Evolutionary conservation across 352 stramenopile species (phyloP).

Genomic region (Phytophthora fragariae): DNA sequence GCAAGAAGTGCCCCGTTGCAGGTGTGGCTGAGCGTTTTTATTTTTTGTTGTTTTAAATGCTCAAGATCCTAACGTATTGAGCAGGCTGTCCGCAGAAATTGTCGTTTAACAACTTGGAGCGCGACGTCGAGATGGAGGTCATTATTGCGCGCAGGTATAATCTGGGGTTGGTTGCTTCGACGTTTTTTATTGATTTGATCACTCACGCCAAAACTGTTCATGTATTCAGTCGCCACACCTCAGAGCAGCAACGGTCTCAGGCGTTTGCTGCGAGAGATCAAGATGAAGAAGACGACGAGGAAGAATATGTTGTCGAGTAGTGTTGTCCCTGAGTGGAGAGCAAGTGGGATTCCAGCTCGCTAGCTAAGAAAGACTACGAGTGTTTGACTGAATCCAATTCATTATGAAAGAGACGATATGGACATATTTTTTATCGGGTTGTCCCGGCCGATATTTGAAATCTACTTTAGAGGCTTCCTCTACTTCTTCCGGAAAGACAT

Average conservation of each 20-base stretch:
- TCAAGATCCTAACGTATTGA: constrained; percentile 6
- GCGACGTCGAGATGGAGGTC: constrained; percentile 90
- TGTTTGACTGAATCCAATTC: no score
- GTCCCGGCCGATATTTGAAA: no score
- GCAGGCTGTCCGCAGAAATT: constrained; percentile 78
- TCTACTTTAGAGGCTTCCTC: no score
- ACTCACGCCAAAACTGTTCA: not conserved
- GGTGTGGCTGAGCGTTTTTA: constrained; percentile 38
- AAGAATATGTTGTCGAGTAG: constrained; percentile 84
- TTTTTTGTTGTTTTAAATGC: not conserved
- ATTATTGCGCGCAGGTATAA: constrained; percentile 68
- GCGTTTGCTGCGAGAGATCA: constrained; percentile 33
- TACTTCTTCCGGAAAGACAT: no score
- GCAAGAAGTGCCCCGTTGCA: constrained; percentile 80
- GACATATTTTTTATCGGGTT: no score
- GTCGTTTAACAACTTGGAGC: constrained; percentile 66
- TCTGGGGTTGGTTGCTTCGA: not conserved
- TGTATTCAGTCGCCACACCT: constrained; percentile 41
- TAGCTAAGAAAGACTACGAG: not conserved
- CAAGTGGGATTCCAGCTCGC: not conserved
- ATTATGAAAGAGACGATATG: no score
- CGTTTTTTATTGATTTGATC: not conserved
- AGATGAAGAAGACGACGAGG: constrained; percentile 66
- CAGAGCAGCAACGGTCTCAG: constrained; percentile 52
- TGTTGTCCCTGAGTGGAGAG: not conserved